These are phyloP conservation scores for Phytopythium boreale DNA, from an alignment of 352 stramenopile genomes.

Conservation along the genomic window DNA sequence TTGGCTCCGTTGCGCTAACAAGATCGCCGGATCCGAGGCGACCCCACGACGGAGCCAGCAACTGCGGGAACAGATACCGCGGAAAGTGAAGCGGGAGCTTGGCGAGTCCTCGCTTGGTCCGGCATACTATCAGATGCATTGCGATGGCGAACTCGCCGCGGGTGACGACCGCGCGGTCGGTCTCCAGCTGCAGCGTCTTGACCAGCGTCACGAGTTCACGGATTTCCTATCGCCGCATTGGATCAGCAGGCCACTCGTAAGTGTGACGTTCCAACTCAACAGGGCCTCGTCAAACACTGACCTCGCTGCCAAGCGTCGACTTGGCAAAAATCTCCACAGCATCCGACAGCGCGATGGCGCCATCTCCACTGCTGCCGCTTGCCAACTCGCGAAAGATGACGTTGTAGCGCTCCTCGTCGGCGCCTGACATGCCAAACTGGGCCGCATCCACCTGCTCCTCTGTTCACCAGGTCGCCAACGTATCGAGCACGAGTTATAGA, in stretches of 20 bases:
- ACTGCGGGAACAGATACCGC: constrained; percentile 24
- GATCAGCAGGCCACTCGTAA: neutral
- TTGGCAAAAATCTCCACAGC: constrained; percentile 22
- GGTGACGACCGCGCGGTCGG: constrained; percentile 7
- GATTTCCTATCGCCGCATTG: constrained; percentile 12
- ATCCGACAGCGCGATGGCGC: constrained; percentile 6
- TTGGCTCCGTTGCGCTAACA: neutral
- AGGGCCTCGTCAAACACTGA: neutral
- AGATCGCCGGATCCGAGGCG: neutral
- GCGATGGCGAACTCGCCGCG: constrained; percentile 24
- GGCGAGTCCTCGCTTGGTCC: constrained; percentile 28
- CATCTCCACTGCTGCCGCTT: constrained; percentile 6
- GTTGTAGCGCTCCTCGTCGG: constrained; percentile 19
- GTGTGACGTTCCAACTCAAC: neutral
- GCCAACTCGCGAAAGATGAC: constrained; percentile 20
- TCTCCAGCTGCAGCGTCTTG: constrained; percentile 19
- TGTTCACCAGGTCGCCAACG: neutral
- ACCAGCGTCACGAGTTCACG: constrained; percentile 19
- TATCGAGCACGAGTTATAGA: neutral
- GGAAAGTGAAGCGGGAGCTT: constrained; percentile 26
- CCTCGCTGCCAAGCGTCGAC: constrained; percentile 11
- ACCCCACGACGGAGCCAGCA: constrained; percentile 7
- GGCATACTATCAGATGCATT: constrained; percentile 45
- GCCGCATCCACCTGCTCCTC: constrained; percentile 16
- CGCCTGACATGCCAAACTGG: constrained; percentile 13